Evolutionary conservation across 495 filamentous ascomycete species (phyloP).

Genomic region (Hypomontagnella monticulosa): DNA sequence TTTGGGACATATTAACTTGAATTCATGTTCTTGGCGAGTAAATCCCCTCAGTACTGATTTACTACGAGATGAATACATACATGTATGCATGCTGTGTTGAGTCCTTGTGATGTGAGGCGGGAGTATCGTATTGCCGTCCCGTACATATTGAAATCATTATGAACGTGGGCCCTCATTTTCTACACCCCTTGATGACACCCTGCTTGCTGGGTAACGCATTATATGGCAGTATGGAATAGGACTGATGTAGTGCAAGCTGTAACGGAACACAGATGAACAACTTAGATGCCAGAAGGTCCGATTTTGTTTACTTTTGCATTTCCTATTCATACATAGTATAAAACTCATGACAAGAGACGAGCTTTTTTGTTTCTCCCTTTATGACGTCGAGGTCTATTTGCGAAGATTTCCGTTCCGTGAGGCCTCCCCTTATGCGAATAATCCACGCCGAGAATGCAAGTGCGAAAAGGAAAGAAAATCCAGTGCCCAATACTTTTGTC

Average conservation of each 20-base stretch:
- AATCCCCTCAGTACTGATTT: too few relatives aligned
- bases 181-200: too few relatives aligned
- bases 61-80: too few relatives aligned
- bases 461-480: conserved; percentile 40
- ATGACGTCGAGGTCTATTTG: conserved; percentile 46
- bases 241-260: neutral
- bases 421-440: conserved; percentile 42
- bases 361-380: conserved; percentile 44
- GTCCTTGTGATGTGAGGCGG: too few relatives aligned
- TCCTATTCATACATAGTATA: conserved; percentile 43
- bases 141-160: too few relatives aligned
- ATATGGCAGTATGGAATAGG: too few relatives aligned
- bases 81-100: too few relatives aligned
- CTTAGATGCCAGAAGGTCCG: conserved; percentile 15
- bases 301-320: conserved; percentile 29
- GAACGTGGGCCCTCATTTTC: too few relatives aligned
- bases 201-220: too few relatives aligned
- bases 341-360: conserved; percentile 11
- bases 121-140: too few relatives aligned
- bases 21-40: too few relatives aligned
- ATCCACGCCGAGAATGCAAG: conserved; percentile 45
- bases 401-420: conserved; percentile 37
- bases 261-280: neutral
- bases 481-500: conserved; percentile 41
- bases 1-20: too few relatives aligned